Evolutionary conservation across 257 asterid species (phyloP), one percentile per base, ranked within the genome.

Genomic region (Echium plantagineum): DNA sequence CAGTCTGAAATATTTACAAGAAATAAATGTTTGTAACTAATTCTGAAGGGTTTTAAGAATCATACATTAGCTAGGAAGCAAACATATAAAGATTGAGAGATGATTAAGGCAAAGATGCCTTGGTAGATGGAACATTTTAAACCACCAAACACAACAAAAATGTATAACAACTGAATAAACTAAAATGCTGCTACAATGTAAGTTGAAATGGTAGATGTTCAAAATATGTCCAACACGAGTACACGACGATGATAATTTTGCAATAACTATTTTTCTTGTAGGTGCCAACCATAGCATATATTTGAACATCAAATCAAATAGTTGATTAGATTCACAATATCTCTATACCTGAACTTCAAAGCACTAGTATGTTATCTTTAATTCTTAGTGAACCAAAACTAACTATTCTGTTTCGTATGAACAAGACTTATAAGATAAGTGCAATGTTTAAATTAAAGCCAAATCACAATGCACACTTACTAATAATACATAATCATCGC

Each of bases 1-100:
- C 97, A 66, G 85, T 85, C 97, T 90, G 77, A 67, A 49, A 17
- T 38, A 38, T 54, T 7, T 6, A 15, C 35, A 4, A 16, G 32
- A 22, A 59, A 48, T 28, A 15, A 17, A 9, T 49, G 20, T 17
- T 56, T 62, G 19, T 0, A 4, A 56, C 49, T 10, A 9, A 24
- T 18, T 6, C 2, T 31, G 18, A 38, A 8, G 20, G 9, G 55
- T 21, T 54, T 15, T 17, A 15, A 35, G 21, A 18, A 42, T 42
- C 49, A 12, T 3, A 13, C 10, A 42, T 42, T 10, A 42, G 49
- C 16, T 42, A 42, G 49, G 49, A 42, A 0, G 49, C 5, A 42
- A 7, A 42, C 49, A 0, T 12, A 42, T 13, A 42, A 42, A 12
- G 49, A 42, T 35, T 42, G 15, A 13, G 1, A 42, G 13, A 42